Evolutionary conservation across 176 grass and related monocot species (phyloP), one percentile per base, ranked within the genome.

Genomic region (Raddia distichophylla): DNA sequence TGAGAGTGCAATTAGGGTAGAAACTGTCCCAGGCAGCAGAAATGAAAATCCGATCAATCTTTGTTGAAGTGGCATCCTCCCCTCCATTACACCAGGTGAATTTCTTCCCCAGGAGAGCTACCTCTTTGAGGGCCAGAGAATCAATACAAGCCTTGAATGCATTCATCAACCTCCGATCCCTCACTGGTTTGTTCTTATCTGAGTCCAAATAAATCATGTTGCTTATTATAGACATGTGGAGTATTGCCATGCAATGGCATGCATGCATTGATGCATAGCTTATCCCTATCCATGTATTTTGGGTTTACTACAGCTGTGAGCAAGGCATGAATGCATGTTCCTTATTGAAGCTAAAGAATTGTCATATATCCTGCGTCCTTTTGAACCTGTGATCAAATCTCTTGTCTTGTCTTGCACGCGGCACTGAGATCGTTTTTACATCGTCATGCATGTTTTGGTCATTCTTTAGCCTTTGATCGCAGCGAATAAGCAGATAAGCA

Each of bases 331-430:
- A 15, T 40, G 15, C 54, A 15, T 40, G 4, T 9, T 48, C 51
- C 53, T 61, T 50, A 64, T 72, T 85, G 75, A 44, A 52, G 83
- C 75, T 85, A 46, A 85, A 54, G 66, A 85, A 78, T 35, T 71
- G 44, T 70, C 37, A 40, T 40, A 40, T 42, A 61, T 77, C 64
- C 45, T 68, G 2, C 13, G 13, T 2, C 20, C 14, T 64, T 55
- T 72, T 85, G 75, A 56, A 72, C 48, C 55, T 50, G 46, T 7
- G 58, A 12, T 7, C 43, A 54, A 27, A 69, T 51, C 43, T 69
- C 63, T 3, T 60, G 5, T 53, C 44, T 16, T 32, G 71, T 57
- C 73, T 54, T 50, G 17, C 17, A 19, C 16, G 33, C 17, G 10
- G 10, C 1, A 9, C 37, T 32, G 20, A 14, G 32, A 16, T 18